Base-by-base conservation (phyloP, 164 flowering plant species). In the Vitis rupestris region DNA sequence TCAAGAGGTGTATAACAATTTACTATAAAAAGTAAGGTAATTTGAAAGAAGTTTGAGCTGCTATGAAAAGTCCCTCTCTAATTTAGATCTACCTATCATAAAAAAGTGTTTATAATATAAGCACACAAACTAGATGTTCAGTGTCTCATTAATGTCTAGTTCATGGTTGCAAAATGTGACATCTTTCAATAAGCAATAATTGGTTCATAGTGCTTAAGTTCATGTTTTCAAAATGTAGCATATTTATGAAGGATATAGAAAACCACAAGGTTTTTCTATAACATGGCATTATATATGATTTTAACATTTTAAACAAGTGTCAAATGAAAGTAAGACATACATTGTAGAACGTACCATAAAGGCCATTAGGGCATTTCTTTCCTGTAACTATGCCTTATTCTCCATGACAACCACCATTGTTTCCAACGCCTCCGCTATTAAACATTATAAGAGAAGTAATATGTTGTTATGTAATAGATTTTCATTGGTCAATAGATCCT, bases 311-410 rank as follows among this genome's bases (percentile, higher is more conserved):
- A 19, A 19, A 16, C 3, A 29, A 52, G 9, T 59, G 63, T 15
- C 16, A 62, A 68, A 70, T 48, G 44, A 69, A 63, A 48, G 5
- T 1, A 30, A 14, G 59, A 50, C 85, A 65, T 85, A 94, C 98
- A 79, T 69, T 72, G 79, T 97, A 94, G 74, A 89, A 94, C 72
- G 88, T 90, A 68, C 97, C 93, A 82, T 85, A 89, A 60, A 91
- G 88, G 37, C 98, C 98, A 78, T 84, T 82, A 9, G 98, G 98
- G 70, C 98, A 94, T 72, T 79, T 79, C 79, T 87, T 91, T 55
- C 98, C 98, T 5, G 96, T 92, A 50, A 88, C 54, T 50, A 96
- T 90, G 37, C 97, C 98, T 59, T 79, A 72, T 70, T 83, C 89
- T 19, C 98, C 97, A 73, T 61, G 66, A 78, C 63, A 75, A 69